Evolutionary conservation across 257 asterid genomes (phyloP).

Genomic region (Lithospermum erythrorhizon): DNA sequence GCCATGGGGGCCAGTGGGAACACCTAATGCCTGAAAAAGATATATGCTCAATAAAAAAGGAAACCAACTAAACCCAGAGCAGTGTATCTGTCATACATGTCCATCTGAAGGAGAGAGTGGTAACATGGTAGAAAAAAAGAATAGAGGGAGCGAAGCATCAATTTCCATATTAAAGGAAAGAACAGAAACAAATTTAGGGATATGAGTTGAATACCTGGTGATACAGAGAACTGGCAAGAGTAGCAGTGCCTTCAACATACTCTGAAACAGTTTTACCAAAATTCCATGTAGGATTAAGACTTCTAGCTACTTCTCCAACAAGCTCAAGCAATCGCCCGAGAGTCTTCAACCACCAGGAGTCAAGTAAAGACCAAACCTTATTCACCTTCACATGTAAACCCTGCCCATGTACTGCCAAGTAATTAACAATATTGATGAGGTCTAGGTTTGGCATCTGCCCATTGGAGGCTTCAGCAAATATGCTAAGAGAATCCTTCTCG

Average conservation of each 20-base stretch:
- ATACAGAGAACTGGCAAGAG: constrained; percentile 83
- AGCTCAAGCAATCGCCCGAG: constrained; percentile 50
- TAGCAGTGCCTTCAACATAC: constrained; percentile 80
- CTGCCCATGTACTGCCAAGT: constrained; percentile 85
- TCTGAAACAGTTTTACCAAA: constrained; percentile 62
- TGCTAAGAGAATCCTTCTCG: constrained; percentile 60
- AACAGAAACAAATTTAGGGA: too few species aligned
- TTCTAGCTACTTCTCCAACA: constrained; percentile 54
- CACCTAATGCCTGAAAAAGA: constrained; percentile 72
- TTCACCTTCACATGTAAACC: constrained; percentile 74
- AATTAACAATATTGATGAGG: constrained; percentile 74
- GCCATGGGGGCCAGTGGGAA: constrained; percentile 96
- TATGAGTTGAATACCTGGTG: constrained; percentile 53
- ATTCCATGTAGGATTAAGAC: constrained; percentile 72
- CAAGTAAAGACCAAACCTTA: constrained; percentile 57
- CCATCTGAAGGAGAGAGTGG: too few species aligned
- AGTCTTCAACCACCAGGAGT: constrained; percentile 62
- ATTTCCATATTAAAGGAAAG: constrained; percentile 1
- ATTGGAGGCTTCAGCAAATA: constrained; percentile 92
- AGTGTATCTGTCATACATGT: neutral
- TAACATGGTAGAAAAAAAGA: too few species aligned
- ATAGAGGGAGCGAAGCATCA: neutral
- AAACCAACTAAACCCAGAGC: neutral
- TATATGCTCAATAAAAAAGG: constrained; percentile 3
- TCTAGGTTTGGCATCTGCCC: constrained; percentile 99